These are phyloP conservation scores for Apiospora marii DNA, from an alignment of 2,329 filamentous ascomycete species.

Conservation along the genomic window DNA sequence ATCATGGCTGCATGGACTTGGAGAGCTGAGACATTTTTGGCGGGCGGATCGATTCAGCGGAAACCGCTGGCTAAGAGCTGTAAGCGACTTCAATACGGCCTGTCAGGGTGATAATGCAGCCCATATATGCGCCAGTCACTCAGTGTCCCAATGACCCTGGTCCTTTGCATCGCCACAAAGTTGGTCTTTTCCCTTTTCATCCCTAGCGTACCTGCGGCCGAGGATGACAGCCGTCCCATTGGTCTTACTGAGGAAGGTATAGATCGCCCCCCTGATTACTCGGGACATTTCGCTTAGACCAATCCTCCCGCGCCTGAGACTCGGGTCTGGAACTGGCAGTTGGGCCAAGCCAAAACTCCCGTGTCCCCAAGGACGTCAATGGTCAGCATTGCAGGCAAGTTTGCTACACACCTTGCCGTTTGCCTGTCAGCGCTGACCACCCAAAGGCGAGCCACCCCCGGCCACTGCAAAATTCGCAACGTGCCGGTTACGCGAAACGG, in stretches of 20 bases:
- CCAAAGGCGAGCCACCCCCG: not conserved
- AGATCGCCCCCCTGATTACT: not conserved
- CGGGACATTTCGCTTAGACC: not conserved
- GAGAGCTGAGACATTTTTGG: not conserved
- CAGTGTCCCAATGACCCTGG: not conserved
- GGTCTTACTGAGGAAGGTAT: not conserved
- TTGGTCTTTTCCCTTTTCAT: not conserved
- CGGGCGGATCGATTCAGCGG: not conserved
- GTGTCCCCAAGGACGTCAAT: not conserved
- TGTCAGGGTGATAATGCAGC: not conserved
- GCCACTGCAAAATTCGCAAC: not conserved
- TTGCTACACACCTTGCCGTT: not conserved
- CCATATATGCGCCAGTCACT: not conserved
- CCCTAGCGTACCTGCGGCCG: not conserved
- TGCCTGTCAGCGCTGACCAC: not conserved
- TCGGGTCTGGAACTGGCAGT: not conserved
- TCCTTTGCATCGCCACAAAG: not conserved
- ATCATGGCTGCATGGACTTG: not conserved
- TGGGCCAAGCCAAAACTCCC: not conserved
- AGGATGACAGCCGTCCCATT: not conserved
- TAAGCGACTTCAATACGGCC: not conserved
- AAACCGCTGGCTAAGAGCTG: not conserved
- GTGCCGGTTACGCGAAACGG: not conserved
- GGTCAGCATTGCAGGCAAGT: not conserved
- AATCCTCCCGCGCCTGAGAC: not conserved